These are phyloP conservation scores for Amaranthus cruentus DNA, from an alignment of 148 eudicot genomes.

Conservation along the genomic window DNA sequence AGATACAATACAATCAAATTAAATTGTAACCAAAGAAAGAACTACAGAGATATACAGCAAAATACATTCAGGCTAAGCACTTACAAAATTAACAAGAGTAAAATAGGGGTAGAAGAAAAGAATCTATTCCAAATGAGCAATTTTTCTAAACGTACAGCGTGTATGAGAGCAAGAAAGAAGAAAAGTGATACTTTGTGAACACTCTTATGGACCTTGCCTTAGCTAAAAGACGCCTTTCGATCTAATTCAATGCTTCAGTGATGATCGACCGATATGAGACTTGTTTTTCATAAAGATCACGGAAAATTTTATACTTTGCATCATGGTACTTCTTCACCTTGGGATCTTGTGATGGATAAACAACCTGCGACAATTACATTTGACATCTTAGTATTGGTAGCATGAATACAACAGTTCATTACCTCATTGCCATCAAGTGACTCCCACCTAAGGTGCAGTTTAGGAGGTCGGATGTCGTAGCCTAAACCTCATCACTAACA, in stretches of 20 bases:
- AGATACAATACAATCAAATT: too few relatives aligned
- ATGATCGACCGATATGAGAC: conserved; percentile 65
- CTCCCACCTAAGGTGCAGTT: too few relatives aligned
- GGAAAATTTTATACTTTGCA: conserved; percentile 71
- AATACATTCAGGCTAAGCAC: too few relatives aligned
- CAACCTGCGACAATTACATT: conserved; percentile 44
- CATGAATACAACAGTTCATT: not conserved
- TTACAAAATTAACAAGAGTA: too few relatives aligned
- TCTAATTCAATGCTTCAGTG: conserved; percentile 46
- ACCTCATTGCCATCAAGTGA: too few relatives aligned
- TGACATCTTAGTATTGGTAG: not conserved
- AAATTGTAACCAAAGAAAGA: too few relatives aligned
- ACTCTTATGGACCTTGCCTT: not conserved
- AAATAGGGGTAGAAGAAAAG: too few relatives aligned
- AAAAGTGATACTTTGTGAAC: not conserved
- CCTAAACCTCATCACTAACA: too few relatives aligned
- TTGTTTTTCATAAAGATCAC: conserved; percentile 74
- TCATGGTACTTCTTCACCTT: conserved; percentile 87
- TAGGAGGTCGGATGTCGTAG: too few relatives aligned
- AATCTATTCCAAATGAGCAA: not conserved
- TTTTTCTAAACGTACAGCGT: not conserved
- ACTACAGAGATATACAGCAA: too few relatives aligned
- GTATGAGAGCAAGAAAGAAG: not conserved
- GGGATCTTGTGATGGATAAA: conserved; percentile 73
- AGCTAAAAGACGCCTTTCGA: not conserved